phyloP scores from a whole-genome alignment of 1,284 basidiomycete genomes.

The Melanopsichium pennsylvanicum region DNA sequence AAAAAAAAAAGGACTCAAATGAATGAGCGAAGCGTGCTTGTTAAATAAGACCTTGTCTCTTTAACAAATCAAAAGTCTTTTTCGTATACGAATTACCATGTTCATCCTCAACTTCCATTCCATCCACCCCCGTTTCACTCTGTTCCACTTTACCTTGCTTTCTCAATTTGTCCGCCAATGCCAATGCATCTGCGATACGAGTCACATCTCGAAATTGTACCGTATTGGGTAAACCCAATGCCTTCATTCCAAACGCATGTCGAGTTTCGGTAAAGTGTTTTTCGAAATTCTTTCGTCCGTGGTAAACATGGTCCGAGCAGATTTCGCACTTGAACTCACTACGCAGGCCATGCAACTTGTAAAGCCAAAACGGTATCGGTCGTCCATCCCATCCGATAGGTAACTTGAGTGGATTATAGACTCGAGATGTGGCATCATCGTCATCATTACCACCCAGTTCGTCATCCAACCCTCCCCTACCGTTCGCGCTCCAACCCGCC shows the following conservation, averaged over 20 bases:
- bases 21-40: too few relatives aligned
- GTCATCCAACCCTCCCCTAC: too few relatives aligned
- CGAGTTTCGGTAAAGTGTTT: conserved; percentile 92
- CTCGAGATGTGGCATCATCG: conserved; percentile 75
- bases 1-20: too few relatives aligned
- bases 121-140: conserved; percentile 50
- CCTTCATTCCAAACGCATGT: conserved; percentile 98
- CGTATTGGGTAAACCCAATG: conserved; percentile 94
- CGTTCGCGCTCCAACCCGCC: too few relatives aligned
- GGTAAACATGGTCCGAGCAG: conserved; percentile 76
- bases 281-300: conserved; percentile 93
- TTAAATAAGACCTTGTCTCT: conserved; percentile 63
- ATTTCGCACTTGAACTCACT: conserved; percentile 98
- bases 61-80: conserved; percentile 65
- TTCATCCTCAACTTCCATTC: conserved; percentile 64
- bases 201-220: conserved; percentile 99
- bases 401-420: conserved; percentile 97
- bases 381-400: conserved; percentile 98
- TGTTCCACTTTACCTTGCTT: conserved; percentile 47
- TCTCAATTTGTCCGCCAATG: conserved; percentile 67
- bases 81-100: conserved; percentile 63
- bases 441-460: conserved; percentile 42
- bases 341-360: conserved; percentile 95
- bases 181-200: conserved; percentile 91
- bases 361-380: conserved; percentile 98